A percentile compares a stretch with the other conserved stretches of the same genome.
These are phyloP conservation scores for Hyaloscypha finlandica DNA, from an alignment of 495 filamentous ascomycete species.

Conservation along the genomic window DNA sequence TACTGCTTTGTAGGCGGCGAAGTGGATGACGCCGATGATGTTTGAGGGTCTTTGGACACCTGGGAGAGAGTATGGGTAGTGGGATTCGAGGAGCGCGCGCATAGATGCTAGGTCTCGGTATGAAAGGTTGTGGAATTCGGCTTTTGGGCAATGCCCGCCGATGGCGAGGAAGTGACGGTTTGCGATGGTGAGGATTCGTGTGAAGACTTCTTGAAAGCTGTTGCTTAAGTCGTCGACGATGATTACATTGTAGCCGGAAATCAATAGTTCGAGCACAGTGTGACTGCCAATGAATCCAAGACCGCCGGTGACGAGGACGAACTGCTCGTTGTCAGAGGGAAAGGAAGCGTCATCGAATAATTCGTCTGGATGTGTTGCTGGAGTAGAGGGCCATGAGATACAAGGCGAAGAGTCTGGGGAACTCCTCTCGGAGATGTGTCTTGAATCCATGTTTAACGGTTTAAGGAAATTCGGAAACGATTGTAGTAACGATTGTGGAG, in stretches of 20 bases:
- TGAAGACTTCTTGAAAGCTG: constrained; percentile 53
- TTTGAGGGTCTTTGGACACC: constrained; percentile 44
- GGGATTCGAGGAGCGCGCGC: not conserved
- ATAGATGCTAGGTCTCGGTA: constrained; percentile 53
- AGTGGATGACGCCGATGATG: constrained; percentile 64
- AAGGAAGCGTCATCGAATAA: not conserved
- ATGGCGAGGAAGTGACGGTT: constrained; percentile 45
- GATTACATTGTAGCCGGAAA: constrained; percentile 62
- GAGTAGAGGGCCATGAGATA: no score
- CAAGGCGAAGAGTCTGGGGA: no score
- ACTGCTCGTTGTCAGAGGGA: not conserved
- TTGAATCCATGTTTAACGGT: no score
- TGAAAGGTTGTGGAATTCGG: constrained; percentile 57
- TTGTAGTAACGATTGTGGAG: no score
- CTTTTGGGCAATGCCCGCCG: constrained; percentile 44
- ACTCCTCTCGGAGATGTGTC: no score
- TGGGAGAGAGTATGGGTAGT: not conserved
- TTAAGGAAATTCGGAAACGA: no score
- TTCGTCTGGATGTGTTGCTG: not conserved
- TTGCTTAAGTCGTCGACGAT: constrained; percentile 66
- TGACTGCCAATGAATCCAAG: constrained; percentile 68
- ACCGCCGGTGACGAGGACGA: constrained; percentile 62
- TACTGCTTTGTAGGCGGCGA: constrained; percentile 57
- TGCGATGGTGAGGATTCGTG: constrained; percentile 51
- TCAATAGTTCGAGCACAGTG: constrained; percentile 61